Conservation (phyloP, 2,329 filamentous ascomycete genomes). For the Penicillium sclerotigenum region DNA sequence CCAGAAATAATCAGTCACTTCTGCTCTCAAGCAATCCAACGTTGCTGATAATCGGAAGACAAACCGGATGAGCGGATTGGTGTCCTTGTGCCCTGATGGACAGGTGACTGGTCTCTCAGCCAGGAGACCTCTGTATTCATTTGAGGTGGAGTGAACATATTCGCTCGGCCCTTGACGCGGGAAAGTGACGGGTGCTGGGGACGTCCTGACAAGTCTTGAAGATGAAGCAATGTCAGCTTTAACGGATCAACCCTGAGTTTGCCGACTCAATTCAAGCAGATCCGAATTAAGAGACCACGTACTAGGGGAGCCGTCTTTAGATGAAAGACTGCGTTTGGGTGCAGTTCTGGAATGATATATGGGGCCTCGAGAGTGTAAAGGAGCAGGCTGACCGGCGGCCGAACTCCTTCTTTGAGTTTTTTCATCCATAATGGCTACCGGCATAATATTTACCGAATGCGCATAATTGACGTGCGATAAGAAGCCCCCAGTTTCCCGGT, state of each 20-base stretch:
- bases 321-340: slow-evolving; percentile 16
- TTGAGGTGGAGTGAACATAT: slow-evolving; percentile 33
- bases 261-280: background rate
- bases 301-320: slow-evolving; percentile 24
- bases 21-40: background rate
- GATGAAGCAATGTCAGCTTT: slow-evolving; percentile 16
- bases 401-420: slow-evolving; percentile 26
- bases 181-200: slow-evolving; percentile 30
- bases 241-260: background rate
- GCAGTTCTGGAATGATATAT: slow-evolving; percentile 25
- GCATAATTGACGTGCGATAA: slow-evolving; percentile 28
- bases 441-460: slow-evolving; percentile 17
- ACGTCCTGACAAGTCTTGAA: slow-evolving; percentile 23
- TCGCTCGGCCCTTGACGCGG: slow-evolving; percentile 31
- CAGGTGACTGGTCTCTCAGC: slow-evolving; percentile 31
- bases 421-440: slow-evolving; percentile 25
- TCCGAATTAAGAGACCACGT: slow-evolving; percentile 8
- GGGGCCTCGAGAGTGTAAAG: slow-evolving; percentile 24
- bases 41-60: slow-evolving; percentile 1
- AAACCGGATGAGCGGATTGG: slow-evolving; percentile 26
- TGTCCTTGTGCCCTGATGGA: slow-evolving; percentile 19
- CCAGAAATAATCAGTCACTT: slow-evolving; percentile 1
- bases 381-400: slow-evolving; percentile 23
- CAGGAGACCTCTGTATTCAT: slow-evolving; percentile 29
- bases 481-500: slow-evolving; percentile 16